Conservation (phyloP, 2,329 filamentous ascomycete species). For the Fusarium globosum region DNA sequence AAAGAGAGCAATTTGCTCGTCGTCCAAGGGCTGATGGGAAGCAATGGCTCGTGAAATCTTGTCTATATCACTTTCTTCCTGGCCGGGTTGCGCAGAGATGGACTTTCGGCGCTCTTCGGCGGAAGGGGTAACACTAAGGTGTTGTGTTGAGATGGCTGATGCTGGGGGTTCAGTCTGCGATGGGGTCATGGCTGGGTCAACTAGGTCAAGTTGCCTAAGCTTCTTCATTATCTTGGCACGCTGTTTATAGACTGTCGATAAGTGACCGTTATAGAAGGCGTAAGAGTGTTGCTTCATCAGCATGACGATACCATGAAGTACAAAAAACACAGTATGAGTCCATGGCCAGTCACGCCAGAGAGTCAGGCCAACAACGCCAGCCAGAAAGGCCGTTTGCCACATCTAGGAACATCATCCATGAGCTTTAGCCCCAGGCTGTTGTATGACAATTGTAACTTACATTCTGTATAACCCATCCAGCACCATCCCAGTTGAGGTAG, state of each 20-base stretch:
- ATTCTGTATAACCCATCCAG: constrained; percentile 80
- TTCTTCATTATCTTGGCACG: constrained; percentile 57
- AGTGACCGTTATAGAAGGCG: constrained; percentile 81
- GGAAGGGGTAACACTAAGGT: constrained; percentile 56
- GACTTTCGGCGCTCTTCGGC: constrained; percentile 57
- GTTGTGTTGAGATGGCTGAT: constrained; percentile 58
- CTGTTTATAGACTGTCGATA: constrained; percentile 69
- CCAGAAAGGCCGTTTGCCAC: constrained; percentile 76
- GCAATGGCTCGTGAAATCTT: constrained; percentile 71
- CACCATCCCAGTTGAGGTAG: constrained; percentile 73
- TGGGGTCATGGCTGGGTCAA: constrained; percentile 59
- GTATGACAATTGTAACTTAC: constrained; percentile 49
- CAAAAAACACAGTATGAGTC: constrained; percentile 84
- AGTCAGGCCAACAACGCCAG: constrained; percentile 71
- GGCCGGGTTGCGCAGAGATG: constrained; percentile 45
- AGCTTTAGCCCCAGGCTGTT: neutral
- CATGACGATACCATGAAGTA: constrained; percentile 79
- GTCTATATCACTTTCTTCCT: constrained; percentile 65
- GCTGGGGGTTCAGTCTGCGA: constrained; percentile 55
- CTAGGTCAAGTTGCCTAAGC: constrained; percentile 67
- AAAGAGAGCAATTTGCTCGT: constrained; percentile 72
- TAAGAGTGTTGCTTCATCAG: constrained; percentile 89
- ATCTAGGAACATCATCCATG: constrained; percentile 52
- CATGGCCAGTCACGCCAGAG: constrained; percentile 81
- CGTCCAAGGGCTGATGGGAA: constrained; percentile 67